Conservation (phyloP, 1,139 yeast genomes). For the Casaregolazyma lundiana region DNA sequence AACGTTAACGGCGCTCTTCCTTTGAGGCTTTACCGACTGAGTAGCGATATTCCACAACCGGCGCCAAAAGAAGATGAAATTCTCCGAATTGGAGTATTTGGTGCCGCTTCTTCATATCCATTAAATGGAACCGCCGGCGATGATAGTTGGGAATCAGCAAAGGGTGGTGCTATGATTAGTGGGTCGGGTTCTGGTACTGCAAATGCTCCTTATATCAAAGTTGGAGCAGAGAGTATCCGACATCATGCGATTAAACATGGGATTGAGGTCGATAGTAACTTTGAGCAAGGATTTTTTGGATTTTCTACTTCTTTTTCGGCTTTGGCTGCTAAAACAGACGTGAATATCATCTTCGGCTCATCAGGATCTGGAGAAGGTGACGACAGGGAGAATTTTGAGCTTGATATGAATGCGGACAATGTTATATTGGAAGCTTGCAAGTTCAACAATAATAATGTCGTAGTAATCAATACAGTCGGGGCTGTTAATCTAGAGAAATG, state of each 20-base stretch:
- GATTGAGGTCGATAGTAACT: conserved; percentile 25
- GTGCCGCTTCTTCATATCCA: conserved; percentile 30
- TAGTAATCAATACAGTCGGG: conserved; percentile 59
- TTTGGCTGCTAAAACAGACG: conserved; percentile 45
- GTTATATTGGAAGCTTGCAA: conserved; percentile 43
- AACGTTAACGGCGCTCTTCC: conserved; percentile 51
- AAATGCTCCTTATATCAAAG: conserved; percentile 49
- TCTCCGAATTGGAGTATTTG: conserved; percentile 40
- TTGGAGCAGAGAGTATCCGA: conserved; percentile 41
- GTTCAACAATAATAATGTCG: conserved; percentile 48
- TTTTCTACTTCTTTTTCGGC: conserved; percentile 40
- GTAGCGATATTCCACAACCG: conserved; percentile 35
- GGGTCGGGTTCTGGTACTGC: conserved; percentile 49
- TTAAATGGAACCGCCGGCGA: conserved; percentile 38
- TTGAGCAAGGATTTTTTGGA: conserved; percentile 19
- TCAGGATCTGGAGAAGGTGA: conserved; percentile 56
- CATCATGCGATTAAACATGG: conserved; percentile 39
- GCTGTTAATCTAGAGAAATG: conserved; percentile 63
- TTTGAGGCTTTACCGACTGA: conserved; percentile 46
- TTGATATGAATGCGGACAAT: conserved; percentile 49
- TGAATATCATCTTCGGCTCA: conserved; percentile 42
- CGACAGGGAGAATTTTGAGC: conserved; percentile 41
- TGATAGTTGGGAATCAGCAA: conserved; percentile 26
- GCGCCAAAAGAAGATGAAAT: conserved; percentile 34
- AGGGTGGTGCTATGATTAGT: conserved; percentile 25